A percentile compares a stretch with the other conserved stretches of the same genome.
phyloP scores from a whole-genome alignment of 1,284 basidiomycete species.

The Austroboletus novae-zelandiae region DNA sequence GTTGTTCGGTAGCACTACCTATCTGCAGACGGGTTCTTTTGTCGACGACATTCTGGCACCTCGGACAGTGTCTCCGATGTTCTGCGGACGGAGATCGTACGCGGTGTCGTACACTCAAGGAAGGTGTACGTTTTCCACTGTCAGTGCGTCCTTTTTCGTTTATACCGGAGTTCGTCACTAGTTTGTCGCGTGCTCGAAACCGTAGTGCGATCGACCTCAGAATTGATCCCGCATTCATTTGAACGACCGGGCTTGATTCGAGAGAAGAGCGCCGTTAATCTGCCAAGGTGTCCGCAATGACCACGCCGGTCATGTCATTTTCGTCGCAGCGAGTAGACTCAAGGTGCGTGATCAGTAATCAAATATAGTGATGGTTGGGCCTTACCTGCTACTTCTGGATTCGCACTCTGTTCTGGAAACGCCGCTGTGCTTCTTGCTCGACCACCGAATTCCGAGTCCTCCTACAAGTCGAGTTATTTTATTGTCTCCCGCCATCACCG shows the following conservation, averaged over 20 bases:
- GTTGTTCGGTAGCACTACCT: slow-evolving; percentile 22
- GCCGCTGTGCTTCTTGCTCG: slow-evolving; percentile 21
- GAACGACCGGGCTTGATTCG: slow-evolving; percentile 6
- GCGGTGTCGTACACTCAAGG: neutral
- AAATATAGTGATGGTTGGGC: slow-evolving; percentile 25
- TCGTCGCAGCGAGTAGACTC: slow-evolving; percentile 23
- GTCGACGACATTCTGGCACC: slow-evolving; percentile 1
- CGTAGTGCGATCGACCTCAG: slow-evolving; percentile 4
- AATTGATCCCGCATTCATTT: slow-evolving; percentile 3
- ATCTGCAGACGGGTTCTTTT: slow-evolving; percentile 8
- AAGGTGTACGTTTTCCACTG: neutral
- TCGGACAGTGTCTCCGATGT: slow-evolving; percentile 15
- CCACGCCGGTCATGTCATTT: slow-evolving; percentile 22
- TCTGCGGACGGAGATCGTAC: slow-evolving; percentile 8
- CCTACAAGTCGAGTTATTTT: neutral
- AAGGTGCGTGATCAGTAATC: slow-evolving; percentile 23
- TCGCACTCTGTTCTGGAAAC: slow-evolving; percentile 27
- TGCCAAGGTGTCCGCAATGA: slow-evolving; percentile 22
- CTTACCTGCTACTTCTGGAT: slow-evolving; percentile 31
- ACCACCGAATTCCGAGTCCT: slow-evolving; percentile 2
- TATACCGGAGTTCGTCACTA: slow-evolving; percentile 8
- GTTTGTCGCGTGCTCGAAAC: slow-evolving; percentile 1
- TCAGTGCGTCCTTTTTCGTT: neutral
- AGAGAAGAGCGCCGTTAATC: slow-evolving; percentile 22
- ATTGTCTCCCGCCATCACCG: neutral